Evolutionary conservation across 163 green algal species (phyloP).

Genomic region (Scenedesmus sp.): DNA sequence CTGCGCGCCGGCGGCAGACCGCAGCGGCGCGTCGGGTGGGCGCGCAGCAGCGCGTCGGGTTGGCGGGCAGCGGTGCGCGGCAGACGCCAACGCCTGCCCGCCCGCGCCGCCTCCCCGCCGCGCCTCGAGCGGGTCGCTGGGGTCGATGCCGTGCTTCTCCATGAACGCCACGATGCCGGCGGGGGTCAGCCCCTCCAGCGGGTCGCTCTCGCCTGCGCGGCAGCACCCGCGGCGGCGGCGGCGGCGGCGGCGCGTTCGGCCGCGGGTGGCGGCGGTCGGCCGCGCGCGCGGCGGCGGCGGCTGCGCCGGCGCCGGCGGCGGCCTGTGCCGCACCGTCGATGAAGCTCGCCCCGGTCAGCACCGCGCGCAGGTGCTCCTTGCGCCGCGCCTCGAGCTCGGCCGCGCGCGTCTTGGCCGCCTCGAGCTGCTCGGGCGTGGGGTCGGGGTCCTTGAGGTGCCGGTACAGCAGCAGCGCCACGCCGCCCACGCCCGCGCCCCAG

Average conservation of each 20-base stretch:
- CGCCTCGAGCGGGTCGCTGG: conserved; percentile 41
- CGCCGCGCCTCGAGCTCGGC: conserved; percentile 27
- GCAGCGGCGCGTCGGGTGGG: no score
- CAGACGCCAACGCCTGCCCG: not conserved
- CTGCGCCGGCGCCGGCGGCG: not conserved
- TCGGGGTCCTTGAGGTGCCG: conserved; percentile 7
- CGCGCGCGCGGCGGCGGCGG: not conserved
- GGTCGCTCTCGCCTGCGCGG: conserved; percentile 8
- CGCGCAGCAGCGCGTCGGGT: no score
- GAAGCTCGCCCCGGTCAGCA: conserved; percentile 31
- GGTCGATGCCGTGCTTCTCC: conserved; percentile 36
- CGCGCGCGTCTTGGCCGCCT: conserved; percentile 17
- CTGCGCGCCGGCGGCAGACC: not conserved
- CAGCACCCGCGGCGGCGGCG: not conserved
- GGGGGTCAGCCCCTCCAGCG: conserved; percentile 37
- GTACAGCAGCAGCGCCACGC: conserved; percentile 16
- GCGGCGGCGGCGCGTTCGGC: not conserved
- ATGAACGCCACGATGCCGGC: conserved; percentile 35
- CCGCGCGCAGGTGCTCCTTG: conserved; percentile 35
- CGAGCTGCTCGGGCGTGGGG: conserved; percentile 35
- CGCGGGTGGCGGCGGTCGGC: not conserved
- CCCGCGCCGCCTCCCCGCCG: not conserved
- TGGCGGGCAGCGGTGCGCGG: not conserved
- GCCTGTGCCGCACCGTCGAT: conserved; percentile 9
- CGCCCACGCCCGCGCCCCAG: conserved; percentile 32